Evolutionary conservation across 2,329 filamentous ascomycete genomes (phyloP), one percentile per base, ranked within the genome.

Genomic region (Stromatinia cepivora): DNA sequence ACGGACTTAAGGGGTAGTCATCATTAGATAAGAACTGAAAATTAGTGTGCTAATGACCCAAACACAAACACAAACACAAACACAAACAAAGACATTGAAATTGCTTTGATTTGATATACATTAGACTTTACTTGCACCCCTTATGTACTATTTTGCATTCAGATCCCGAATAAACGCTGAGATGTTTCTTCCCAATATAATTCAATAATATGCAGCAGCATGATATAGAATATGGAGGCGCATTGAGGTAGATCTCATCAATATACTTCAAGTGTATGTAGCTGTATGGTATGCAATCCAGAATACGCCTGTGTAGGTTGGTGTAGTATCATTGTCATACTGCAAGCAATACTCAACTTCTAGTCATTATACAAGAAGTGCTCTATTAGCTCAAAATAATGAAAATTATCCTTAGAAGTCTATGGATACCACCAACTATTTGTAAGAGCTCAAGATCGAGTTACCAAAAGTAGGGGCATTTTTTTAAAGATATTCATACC

Each of bases 1-100:
- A 63, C 61, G 61, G 61, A 63, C 45, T 63, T 63, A 63, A 63
- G 61, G 17, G 15, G 56, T 9, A 58, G 11, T 22, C 36, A 42
- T n/a, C 3, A 42, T 15, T 5, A n/a, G 54, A 20, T 13, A 11
- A 5, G 15, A 57, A 11, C 34, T 4, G 22, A 13, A 22, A n/a
- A n/a, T 36, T 36, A 9, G 28, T 22, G 22, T 22, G 28, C 53
- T 56, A n/a, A n/a, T 2, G 6, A 25, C 31, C n/a, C 48, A 52
- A 48, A n/a, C 48, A 48, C 46, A 48, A 48, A 48, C 46, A 22
- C 20, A 15, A 39, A 25, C 20, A 17, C n/a, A 42, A 58, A 58
- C 56, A 42, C 36, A 58, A 28, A 20, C 36, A 25, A 58, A 42
- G 15, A 17, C 6, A 20, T 8, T 57, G 6, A 57, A 57, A 2